A percentile compares a stretch with the other conserved stretches of the same genome.
Evolutionary conservation across 345 rosid species (phyloP).

Genomic region (Corchorus olitorius): DNA sequence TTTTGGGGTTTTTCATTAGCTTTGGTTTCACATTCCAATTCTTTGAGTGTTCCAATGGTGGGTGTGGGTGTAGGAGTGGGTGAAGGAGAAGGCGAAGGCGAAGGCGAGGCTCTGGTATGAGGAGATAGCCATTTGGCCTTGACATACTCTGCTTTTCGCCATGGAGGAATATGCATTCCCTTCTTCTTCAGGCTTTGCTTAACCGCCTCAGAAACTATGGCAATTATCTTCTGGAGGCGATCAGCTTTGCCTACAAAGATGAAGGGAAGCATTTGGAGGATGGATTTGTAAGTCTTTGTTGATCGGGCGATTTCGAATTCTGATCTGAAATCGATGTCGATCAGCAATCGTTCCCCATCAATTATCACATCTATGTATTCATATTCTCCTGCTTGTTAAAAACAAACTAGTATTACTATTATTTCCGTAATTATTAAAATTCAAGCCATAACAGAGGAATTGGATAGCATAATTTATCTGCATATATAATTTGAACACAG

Average conservation of each 20-base stretch:
- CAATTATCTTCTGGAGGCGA: constrained; percentile 67
- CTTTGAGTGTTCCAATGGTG: neutral
- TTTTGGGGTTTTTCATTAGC: constrained; percentile 28
- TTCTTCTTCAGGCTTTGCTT: constrained; percentile 85
- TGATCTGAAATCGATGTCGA: constrained; percentile 82
- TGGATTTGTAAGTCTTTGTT: constrained; percentile 67
- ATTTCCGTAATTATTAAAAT: neutral
- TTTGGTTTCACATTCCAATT: constrained; percentile 7
- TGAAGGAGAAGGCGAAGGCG: constrained; percentile 4
- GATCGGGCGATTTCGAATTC: constrained; percentile 90
- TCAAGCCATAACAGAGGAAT: constrained; percentile 3
- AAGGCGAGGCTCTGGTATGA: constrained; percentile 30
- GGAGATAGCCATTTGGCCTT: constrained; percentile 84
- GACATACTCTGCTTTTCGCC: constrained; percentile 87
- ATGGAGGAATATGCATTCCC: constrained; percentile 85
- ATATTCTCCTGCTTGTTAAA: constrained; percentile 60
- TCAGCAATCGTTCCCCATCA: constrained; percentile 59
- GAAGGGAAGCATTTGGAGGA: constrained; percentile 70
- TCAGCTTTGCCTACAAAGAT: constrained; percentile 74
- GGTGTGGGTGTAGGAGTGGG: neutral
- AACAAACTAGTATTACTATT: neutral
- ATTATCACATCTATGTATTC: constrained; percentile 72
- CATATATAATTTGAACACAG: neutral
- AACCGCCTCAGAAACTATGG: constrained; percentile 67
- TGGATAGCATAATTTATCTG: neutral